Base-by-base conservation (phyloP, 352 stramenopile species). In the Globisporangium orthogonon region DNA sequence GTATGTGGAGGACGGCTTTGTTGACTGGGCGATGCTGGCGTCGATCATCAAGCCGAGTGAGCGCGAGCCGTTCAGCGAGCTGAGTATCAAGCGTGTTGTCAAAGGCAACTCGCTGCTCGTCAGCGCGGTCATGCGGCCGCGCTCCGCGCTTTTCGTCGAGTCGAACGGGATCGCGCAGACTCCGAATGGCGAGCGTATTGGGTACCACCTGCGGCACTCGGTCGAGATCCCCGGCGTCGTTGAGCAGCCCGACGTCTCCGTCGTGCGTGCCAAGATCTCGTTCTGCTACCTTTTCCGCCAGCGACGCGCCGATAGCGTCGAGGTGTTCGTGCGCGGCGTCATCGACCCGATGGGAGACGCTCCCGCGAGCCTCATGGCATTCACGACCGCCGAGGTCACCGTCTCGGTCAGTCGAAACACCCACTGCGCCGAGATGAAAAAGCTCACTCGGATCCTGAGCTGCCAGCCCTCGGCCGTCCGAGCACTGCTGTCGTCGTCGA, bases 71-170 rank as follows among this genome's bases (percentile, higher is more conserved):
- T 87, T 75, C 49, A 63, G 69, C 11, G 69, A 65, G 30, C 51
- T 84, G n/a, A 54, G 65, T 1, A 50, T 89, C 33, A 78, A 80
- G 37, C 86, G 75, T 73, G 67, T 61, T 49, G 67, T 86, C 48
- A 84, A 84, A 50, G 62, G 48, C 54, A 28, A 74, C 60, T 43
- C 70, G 37, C n/a, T 70, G 55, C 44, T 70, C 56, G 31, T 79
- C 65, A 52, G 69, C 61, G 37, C 64, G 41, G 50, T 88, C 11
- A 67, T 85, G 33, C 76, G 77, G 87, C 74, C 56, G 53, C 76
- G 78, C n/a, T 75, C 86, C 63, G 71, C 69, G 40, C 73, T 83
- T 37, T 83, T 72, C 50, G 51, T 89, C 45, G 75, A 89, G 52
- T 76, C 75, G 2, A 80, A 61, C 4, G 78, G 78, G 0, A 69